A percentile compares a stretch with the other conserved stretches of the same genome.
These are phyloP conservation scores for Lachnellula suecica DNA, from an alignment of 2,329 filamentous ascomycete genomes.

Conservation along the genomic window DNA sequence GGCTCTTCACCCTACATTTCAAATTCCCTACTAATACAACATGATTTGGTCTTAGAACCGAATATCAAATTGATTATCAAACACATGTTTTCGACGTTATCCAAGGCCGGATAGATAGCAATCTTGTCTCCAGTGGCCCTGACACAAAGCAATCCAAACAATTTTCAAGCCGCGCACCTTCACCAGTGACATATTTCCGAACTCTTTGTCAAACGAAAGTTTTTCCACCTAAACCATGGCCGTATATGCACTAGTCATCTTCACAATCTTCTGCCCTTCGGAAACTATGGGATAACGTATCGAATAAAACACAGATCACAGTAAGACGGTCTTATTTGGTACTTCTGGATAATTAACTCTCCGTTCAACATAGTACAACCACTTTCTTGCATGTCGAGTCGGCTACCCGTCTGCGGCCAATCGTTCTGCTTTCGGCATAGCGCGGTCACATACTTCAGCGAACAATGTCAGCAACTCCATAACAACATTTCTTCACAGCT, in stretches of 20 bases:
- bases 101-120: neutral
- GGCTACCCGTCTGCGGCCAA: too few relatives aligned
- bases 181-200: neutral
- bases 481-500: neutral
- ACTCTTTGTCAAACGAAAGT: neutral
- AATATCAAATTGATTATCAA: conserved; percentile 4
- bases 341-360: too few relatives aligned
- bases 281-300: too few relatives aligned
- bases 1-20: neutral
- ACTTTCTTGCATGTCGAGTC: too few relatives aligned
- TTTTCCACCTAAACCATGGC: neutral
- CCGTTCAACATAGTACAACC: too few relatives aligned
- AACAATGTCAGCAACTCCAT: neutral
- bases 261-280: neutral
- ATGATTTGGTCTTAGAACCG: neutral
- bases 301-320: too few relatives aligned
- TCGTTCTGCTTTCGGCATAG: neutral
- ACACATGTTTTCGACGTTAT: neutral
- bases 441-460: neutral
- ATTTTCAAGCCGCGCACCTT: neutral
- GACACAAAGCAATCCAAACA: neutral
- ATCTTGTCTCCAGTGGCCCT: neutral
- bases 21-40: neutral
- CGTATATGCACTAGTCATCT: neutral
- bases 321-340: too few relatives aligned